Evolutionary conservation across 805 yeast genomes (phyloP).

Genomic region (Barnettozyma pratensis): DNA sequence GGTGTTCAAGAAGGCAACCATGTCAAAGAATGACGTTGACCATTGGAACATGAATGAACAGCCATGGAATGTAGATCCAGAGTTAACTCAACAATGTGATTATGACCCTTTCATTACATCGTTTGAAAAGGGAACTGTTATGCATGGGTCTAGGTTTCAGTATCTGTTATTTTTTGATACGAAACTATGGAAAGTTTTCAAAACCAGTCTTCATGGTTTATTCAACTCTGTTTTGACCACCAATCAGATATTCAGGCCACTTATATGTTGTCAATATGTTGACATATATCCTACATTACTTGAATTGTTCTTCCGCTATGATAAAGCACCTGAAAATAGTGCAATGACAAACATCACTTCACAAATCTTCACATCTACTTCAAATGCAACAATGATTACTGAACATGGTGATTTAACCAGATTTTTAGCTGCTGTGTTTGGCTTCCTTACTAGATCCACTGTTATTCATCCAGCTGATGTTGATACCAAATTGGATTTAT

Average conservation of each 20-base stretch:
- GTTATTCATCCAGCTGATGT: slow-evolving; percentile 41
- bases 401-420: slow-evolving; percentile 60
- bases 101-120: slow-evolving; percentile 27
- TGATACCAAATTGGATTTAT: slow-evolving; percentile 22
- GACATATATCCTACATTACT: slow-evolving; percentile 75
- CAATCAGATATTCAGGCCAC: slow-evolving; percentile 46
- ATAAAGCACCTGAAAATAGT: slow-evolving; percentile 76
- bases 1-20: slow-evolving; percentile 1
- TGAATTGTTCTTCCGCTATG: slow-evolving; percentile 61
- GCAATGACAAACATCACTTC: slow-evolving; percentile 68
- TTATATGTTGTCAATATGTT: slow-evolving; percentile 74
- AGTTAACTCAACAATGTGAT: slow-evolving; percentile 40
- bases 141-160: slow-evolving; percentile 38
- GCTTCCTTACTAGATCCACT: slow-evolving; percentile 52
- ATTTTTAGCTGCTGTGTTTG: slow-evolving; percentile 57
- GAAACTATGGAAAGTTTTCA: slow-evolving; percentile 61
- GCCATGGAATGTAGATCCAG: slow-evolving; percentile 43
- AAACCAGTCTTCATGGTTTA: slow-evolving; percentile 56
- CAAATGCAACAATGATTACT: slow-evolving; percentile 60
- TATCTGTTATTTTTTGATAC: slow-evolving; percentile 54
- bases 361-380: slow-evolving; percentile 75
- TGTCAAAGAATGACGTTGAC: slow-evolving; percentile 6
- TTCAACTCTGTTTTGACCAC: slow-evolving; percentile 62
- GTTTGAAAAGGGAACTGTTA: slow-evolving; percentile 10
- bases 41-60: slow-evolving; percentile 38